Percentiles rank a stretch among this genome's conserved stretches.
Conservation (phyloP, 768 basidiomycete species). For the Strobilomyces echinocephalus region DNA sequence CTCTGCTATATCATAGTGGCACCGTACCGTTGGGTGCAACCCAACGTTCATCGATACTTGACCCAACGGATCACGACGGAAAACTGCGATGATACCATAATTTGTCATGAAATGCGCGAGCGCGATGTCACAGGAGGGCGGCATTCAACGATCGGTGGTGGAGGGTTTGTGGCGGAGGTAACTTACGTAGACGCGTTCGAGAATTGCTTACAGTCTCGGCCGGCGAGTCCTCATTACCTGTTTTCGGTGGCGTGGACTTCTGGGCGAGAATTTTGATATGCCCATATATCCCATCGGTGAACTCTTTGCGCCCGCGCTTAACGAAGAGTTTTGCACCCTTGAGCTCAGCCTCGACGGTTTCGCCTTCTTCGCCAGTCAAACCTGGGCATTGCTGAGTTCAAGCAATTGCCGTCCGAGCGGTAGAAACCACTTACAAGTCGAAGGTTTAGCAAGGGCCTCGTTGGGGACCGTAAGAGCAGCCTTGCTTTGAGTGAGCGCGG, state of each 20-base stretch:
- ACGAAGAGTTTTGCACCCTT: slow-evolving; percentile 56
- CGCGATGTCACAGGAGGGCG: neutral
- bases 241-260: slow-evolving; percentile 1
- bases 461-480: neutral
- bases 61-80: slow-evolving; percentile 66
- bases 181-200: slow-evolving; percentile 33
- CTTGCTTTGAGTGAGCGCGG: neutral
- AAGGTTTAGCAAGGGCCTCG: slow-evolving; percentile 7
- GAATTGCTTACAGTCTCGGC: slow-evolving; percentile 8
- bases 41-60: slow-evolving; percentile 67
- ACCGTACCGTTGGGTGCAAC: slow-evolving; percentile 50
- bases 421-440: slow-evolving; percentile 15
- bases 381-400: slow-evolving; percentile 11
- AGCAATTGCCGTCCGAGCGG: neutral
- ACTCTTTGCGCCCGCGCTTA: slow-evolving; percentile 40
- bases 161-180: slow-evolving; percentile 17
- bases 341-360: slow-evolving; percentile 50
- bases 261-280: slow-evolving; percentile 55
- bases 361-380: slow-evolving; percentile 64
- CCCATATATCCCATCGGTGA: slow-evolving; percentile 56
- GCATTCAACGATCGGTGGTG: slow-evolving; percentile 18
- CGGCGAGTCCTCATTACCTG: neutral
- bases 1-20: slow-evolving; percentile 53
- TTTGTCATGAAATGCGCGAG: neutral
- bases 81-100: slow-evolving; percentile 38